Conservation (phyloP, 805 yeast species). For the Wickerhamiella alocasiicola region DNA sequence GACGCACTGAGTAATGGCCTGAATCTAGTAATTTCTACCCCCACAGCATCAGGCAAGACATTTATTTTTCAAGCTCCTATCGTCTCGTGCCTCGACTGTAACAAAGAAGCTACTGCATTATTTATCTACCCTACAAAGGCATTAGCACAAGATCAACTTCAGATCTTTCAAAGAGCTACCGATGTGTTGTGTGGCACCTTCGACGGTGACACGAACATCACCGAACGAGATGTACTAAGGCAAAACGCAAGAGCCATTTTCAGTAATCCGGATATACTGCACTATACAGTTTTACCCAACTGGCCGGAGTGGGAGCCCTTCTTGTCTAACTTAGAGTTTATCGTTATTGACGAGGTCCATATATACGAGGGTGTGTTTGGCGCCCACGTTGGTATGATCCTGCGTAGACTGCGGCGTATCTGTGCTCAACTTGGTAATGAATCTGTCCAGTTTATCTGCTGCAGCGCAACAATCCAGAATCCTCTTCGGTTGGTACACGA, state of each 20-base stretch:
- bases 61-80: slow-evolving; percentile 85
- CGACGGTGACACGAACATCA: slow-evolving; percentile 82
- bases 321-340: slow-evolving; percentile 48
- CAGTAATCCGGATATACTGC: slow-evolving; percentile 92
- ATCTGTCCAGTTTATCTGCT: slow-evolving; percentile 59
- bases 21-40: slow-evolving; percentile 79
- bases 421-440: slow-evolving; percentile 41
- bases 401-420: slow-evolving; percentile 66
- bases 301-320: slow-evolving; percentile 65
- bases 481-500: slow-evolving; percentile 63
- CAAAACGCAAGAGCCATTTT: slow-evolving; percentile 65
- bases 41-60: slow-evolving; percentile 95
- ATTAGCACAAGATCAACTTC: slow-evolving; percentile 87
- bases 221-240: slow-evolving; percentile 42
- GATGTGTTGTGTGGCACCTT: slow-evolving; percentile 57
- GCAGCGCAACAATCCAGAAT: slow-evolving; percentile 82
- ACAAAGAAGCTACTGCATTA: slow-evolving; percentile 49
- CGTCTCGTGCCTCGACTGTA: slow-evolving; percentile 32
- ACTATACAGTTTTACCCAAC: slow-evolving; percentile 69
- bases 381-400: slow-evolving; percentile 73
- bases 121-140: slow-evolving; percentile 96
- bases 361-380: slow-evolving; percentile 87
- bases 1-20: slow-evolving; percentile 38
- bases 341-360: slow-evolving; percentile 78
- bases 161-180: slow-evolving; percentile 57